Conservation (phyloP, 2,329 filamentous ascomycete species). For the Neonectria neomacrospora region DNA sequence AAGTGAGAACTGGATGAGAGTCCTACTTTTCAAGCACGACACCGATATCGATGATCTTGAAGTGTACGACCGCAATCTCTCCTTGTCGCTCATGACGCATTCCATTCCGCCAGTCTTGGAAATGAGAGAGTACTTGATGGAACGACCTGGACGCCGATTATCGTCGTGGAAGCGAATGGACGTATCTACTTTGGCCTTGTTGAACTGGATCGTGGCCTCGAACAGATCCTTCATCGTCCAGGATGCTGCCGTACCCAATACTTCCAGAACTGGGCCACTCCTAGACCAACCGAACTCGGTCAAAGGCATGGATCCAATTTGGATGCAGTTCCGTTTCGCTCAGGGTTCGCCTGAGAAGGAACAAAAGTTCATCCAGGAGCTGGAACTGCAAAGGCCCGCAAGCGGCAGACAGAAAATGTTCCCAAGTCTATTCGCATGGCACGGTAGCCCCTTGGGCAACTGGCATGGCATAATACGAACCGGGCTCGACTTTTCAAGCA, state of each 20-base stretch:
- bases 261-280: constrained; percentile 13
- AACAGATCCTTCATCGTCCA: constrained; percentile 89
- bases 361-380: constrained; percentile 73
- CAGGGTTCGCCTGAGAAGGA: constrained; percentile 93
- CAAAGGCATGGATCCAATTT: constrained; percentile 67
- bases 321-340: constrained; percentile 86
- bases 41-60: constrained; percentile 41
- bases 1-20: constrained; percentile 27
- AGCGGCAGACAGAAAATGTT: constrained; percentile 51
- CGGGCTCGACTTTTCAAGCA: constrained; percentile 77
- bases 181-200: constrained; percentile 71
- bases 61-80: constrained; percentile 7
- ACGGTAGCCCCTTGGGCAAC: constrained; percentile 79
- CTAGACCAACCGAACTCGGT: constrained; percentile 61
- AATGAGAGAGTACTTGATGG: constrained; percentile 63
- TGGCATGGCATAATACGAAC: constrained; percentile 92
- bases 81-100: constrained; percentile 61
- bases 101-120: constrained; percentile 70
- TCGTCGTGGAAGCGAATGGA: constrained; percentile 66
- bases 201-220: constrained; percentile 91
- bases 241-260: constrained; percentile 61
- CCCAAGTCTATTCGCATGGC: constrained; percentile 87
- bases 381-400: constrained; percentile 56
- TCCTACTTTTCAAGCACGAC: constrained; percentile 39
- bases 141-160: constrained; percentile 53